Conservation (phyloP, 306 rosid species). For the Sicyos baderoa region DNA sequence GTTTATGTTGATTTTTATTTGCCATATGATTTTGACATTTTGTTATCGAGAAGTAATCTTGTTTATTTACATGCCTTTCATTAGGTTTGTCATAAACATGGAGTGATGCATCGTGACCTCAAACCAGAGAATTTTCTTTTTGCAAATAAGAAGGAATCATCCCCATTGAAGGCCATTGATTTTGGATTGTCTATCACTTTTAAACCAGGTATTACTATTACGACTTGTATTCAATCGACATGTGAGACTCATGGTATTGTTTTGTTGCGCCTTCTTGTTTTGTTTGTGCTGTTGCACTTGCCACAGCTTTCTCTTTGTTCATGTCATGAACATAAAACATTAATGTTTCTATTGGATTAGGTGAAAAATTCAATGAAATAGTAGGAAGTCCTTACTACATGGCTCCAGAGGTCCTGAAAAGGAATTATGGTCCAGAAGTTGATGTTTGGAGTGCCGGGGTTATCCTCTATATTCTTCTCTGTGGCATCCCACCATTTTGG, state of each 20-base stretch:
- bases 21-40: background rate
- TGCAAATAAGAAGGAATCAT: conserved; percentile 49
- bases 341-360: conserved; percentile 15
- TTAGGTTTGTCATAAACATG: conserved; percentile 48
- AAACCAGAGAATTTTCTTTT: conserved; percentile 51
- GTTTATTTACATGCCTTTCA: conserved; percentile 15
- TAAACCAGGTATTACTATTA: conserved; percentile 40
- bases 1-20: background rate
- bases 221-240: conserved; percentile 1
- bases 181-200: conserved; percentile 50
- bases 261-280: background rate
- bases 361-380: conserved; percentile 44
- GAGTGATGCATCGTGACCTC: conserved; percentile 65
- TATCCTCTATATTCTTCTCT: conserved; percentile 67
- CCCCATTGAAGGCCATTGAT: conserved; percentile 53
- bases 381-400: conserved; percentile 87
- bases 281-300: background rate
- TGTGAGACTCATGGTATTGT: background rate
- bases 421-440: conserved; percentile 75
- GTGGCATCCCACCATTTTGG: conserved; percentile 90
- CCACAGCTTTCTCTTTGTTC: conserved; percentile 5
- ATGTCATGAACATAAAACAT: no score
- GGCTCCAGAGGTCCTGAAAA: conserved; percentile 82
- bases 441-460: conserved; percentile 94
- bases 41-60: background rate